Evolutionary conservation across 192 early-diverging fungal genomes (phyloP), one percentile per base, ranked within the genome.

Genomic region (Backusella psychrophila): DNA sequence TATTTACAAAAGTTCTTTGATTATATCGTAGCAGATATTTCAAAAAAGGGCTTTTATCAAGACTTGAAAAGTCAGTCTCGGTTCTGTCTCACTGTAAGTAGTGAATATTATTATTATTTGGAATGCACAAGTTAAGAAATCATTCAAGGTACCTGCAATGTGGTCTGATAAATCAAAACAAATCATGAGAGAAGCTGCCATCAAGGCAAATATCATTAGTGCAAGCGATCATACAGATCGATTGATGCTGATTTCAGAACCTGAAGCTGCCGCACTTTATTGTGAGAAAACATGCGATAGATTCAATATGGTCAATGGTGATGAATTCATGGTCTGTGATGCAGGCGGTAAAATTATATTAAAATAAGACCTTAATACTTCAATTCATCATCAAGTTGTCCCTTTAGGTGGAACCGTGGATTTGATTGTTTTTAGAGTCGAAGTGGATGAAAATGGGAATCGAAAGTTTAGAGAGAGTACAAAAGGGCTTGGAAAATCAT

Each of bases 281-380:
- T 88, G 87, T 73, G 85, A 85, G 44, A 83, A 84, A 33, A 84
- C 84, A 17, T 86, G 87, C 44, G 85, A 88, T 17, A 77, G 84
- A n/a, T 88, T 88, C 66, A 80, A 82, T 44, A 76, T 88, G 71
- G 78, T 75, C 44, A 78, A 85, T 72, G 83, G 83, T 12, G 87
- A 88, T 31, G 83, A 82, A 46, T 88, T 88, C 69, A 86, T 88
- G 83, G 84, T 88, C 56, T 88, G 85, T 56, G 87, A 88, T 53
- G 87, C 87, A 11, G 87, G 87, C 19, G 85, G 85, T 85, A 79
- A 71, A 34, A 29, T 19, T 42, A 4, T 44, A 44, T 15, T 5
- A 44, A 4, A 12, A 15, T 44, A 44, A 1, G 29, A 29, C 1
- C 29, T 1, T 29, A 1, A 29, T n/a, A 29, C 29, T 29, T 29